Percentiles rank a stretch among this genome's conserved stretches.
phyloP scores from a whole-genome alignment of 257 asterid genomes.

The Penstemon davidsonii region DNA sequence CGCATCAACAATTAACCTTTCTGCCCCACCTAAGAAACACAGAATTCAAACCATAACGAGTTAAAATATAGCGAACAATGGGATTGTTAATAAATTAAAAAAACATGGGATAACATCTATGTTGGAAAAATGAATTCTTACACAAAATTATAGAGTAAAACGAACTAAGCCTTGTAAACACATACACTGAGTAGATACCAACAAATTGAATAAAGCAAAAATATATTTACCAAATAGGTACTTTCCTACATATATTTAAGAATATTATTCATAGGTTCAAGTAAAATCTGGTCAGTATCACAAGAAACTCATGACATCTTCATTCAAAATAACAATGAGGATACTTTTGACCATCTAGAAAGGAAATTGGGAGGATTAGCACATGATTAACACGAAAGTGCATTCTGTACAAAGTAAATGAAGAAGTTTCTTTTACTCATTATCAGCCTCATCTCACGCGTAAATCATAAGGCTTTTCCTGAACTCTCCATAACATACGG shows the following conservation, averaged over 20 bases:
- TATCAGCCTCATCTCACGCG: not conserved
- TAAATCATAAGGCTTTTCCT: not conserved
- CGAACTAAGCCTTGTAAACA: constrained; percentile 17
- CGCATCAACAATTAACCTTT: constrained; percentile 90
- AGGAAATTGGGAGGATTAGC: not conserved
- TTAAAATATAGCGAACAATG: not conserved
- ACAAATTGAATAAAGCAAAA: not conserved
- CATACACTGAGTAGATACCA: not conserved
- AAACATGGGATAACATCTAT: not conserved
- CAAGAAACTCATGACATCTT: not conserved
- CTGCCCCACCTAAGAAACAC: constrained; percentile 83
- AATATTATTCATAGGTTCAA: not conserved
- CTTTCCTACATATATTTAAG: not conserved
- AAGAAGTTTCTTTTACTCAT: not conserved
- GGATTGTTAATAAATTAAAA: not conserved
- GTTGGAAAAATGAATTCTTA: not conserved
- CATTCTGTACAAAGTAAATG: not conserved
- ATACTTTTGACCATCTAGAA: not conserved
- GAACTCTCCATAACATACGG: not conserved
- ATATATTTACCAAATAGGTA: not conserved
- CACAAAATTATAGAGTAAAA: constrained; percentile 7
- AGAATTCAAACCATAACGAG: constrained; percentile 1
- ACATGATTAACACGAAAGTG: not conserved
- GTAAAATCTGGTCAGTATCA: not conserved
- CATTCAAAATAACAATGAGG: not conserved